These are phyloP conservation scores for Coniochaeta sp. DNA, from an alignment of 2,329 filamentous ascomycete genomes.

Conservation along the genomic window DNA sequence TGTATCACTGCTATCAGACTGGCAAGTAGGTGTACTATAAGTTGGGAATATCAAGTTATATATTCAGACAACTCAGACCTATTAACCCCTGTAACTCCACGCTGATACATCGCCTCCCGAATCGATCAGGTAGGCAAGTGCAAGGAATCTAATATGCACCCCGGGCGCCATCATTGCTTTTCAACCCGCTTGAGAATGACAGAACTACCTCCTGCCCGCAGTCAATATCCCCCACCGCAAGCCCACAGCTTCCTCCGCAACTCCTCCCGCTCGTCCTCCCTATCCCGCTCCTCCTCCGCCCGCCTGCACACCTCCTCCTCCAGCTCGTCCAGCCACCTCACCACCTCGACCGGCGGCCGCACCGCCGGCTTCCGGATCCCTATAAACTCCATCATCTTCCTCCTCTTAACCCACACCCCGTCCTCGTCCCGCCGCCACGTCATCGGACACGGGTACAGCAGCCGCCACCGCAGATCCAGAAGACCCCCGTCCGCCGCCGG, in stretches of 20 bases:
- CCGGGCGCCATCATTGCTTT: neutral
- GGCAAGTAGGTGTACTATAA: neutral
- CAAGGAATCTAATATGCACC: too few species aligned
- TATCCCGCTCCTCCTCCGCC: conserved; percentile 34
- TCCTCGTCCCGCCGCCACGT: conserved; percentile 46
- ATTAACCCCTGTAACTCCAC: too few species aligned
- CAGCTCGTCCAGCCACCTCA: conserved; percentile 12
- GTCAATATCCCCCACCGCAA: neutral
- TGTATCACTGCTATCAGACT: neutral
- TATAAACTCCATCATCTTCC: conserved; percentile 68
- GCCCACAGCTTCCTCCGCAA: conserved; percentile 36
- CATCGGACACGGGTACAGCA: conserved; percentile 62
- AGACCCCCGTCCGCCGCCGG: too few species aligned
- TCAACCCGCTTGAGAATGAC: neutral
- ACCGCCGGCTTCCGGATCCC: conserved; percentile 54
- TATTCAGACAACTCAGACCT: too few species aligned
- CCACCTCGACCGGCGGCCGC: conserved; percentile 17
- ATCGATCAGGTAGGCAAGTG: too few species aligned
- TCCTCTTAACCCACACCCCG: conserved; percentile 58
- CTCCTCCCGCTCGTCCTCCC: conserved; percentile 37
- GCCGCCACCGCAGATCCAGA: too few species aligned
- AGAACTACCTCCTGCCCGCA: neutral
- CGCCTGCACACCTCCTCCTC: conserved; percentile 40
- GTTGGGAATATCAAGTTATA: too few species aligned
- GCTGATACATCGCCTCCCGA: too few species aligned